Base-by-base conservation (phyloP, 2,329 filamentous ascomycete genomes). In the Claviceps sp. region DNA sequence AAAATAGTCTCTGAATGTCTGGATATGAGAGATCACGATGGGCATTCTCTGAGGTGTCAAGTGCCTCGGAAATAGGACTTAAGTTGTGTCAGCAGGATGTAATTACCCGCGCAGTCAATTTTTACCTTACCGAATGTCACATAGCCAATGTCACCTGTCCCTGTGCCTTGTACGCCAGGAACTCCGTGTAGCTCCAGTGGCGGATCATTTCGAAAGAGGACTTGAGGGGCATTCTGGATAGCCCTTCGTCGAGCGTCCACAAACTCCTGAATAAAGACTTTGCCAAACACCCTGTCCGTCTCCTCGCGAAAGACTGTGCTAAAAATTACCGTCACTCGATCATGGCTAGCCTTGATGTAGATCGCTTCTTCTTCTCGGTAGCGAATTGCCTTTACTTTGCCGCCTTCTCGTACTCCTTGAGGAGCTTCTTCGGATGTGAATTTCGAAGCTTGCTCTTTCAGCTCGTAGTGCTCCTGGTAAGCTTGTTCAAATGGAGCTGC, bases 1-100 rank as follows among this genome's bases (percentile, higher is more conserved):
- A 77, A 99, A 98, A 71, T 98, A 98, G 66, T 98, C 93, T 59
- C 93, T 87, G 86, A 98, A 98, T 14, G 93, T 99, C 72, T 99
- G 94, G 62, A 99, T 97, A 68, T 98, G 94, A 49, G 90, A 96
- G 60, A 99, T 98, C 66, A 94, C 90, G 59, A 96, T 90, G 54
- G 87, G 85, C 73, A 94, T 88, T 65, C 89, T 82, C 69, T 96
- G 88, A 14, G 83, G 82, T 14, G 89, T 91, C 58, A 99, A 76
- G 69, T 99, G 94, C 57, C 93, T 85, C 46, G 93, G 91, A 74
- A 98, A 98, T 44, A 98, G 79, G 47, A 97, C 93, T 94, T 54
- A 39, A 26, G 29, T 22, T 39, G 54, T 39, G 54, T 64, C 53
- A 68, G 60, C 45, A 45, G 23, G 22, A 29, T 17, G 44, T 16